phyloP scores from a whole-genome alignment of 495 filamentous ascomycete species.

The Talaromyces proteolyticus region DNA sequence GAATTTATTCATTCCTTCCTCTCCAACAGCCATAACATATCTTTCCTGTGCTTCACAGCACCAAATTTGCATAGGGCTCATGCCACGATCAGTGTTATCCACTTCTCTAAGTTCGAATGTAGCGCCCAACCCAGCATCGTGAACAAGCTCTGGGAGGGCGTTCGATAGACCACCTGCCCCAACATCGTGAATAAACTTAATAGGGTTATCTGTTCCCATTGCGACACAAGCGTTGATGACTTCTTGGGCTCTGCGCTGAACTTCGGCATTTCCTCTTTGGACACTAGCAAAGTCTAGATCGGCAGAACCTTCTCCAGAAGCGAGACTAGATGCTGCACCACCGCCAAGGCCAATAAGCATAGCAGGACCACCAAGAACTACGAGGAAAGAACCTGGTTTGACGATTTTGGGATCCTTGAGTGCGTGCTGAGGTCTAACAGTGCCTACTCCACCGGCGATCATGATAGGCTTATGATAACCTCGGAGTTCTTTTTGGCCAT shows the following conservation, averaged over 20 bases:
- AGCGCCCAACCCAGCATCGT: slow-evolving; percentile 84
- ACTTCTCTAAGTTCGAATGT: slow-evolving; percentile 88
- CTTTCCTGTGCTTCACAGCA: slow-evolving; percentile 95
- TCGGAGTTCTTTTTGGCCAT: slow-evolving; percentile 62
- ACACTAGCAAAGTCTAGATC: slow-evolving; percentile 96
- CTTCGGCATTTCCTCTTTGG: slow-evolving; percentile 87
- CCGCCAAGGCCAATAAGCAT: slow-evolving; percentile 97
- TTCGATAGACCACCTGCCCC: slow-evolving; percentile 94
- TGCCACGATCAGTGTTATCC: slow-evolving; percentile 79
- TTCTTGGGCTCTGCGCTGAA: slow-evolving; percentile 90
- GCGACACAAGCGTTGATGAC: slow-evolving; percentile 92
- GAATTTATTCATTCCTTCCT: slow-evolving; percentile 75
- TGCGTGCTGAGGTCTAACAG: slow-evolving; percentile 90
- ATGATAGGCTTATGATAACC: slow-evolving; percentile 99
- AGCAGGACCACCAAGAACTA: slow-evolving; percentile 90
- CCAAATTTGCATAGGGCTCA: slow-evolving; percentile 96
- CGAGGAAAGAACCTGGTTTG: slow-evolving; percentile 74
- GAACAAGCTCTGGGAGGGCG: slow-evolving; percentile 84
- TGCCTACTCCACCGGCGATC: slow-evolving; percentile 94
- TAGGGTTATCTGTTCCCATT: slow-evolving; percentile 77
- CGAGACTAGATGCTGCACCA: slow-evolving; percentile 87
- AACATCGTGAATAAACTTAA: slow-evolving; percentile 95
- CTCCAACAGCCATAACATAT: slow-evolving; percentile 81
- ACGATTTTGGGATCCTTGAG: slow-evolving; percentile 75
- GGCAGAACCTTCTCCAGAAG: slow-evolving; percentile 79